These are phyloP conservation scores for Heliamphora pulchella DNA, from an alignment of 179 eudicot species.

Conservation along the genomic window DNA sequence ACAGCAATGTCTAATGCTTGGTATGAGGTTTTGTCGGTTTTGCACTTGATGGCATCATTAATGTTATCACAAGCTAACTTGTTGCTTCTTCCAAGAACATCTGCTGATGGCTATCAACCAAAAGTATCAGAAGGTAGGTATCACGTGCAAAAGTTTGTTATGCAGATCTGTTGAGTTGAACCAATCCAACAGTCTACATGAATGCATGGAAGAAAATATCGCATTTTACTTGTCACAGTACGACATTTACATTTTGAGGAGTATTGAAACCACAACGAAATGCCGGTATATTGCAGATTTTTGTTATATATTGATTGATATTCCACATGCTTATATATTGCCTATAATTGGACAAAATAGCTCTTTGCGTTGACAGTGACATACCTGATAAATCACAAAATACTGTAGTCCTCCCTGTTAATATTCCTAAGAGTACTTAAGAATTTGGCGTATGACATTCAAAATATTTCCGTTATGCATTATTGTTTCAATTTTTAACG, in stretches of 20 bases:
- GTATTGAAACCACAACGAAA: neutral
- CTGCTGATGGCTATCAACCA: conserved; percentile 78
- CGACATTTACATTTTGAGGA: neutral
- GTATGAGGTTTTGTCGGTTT: conserved; percentile 91
- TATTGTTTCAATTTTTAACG: neutral
- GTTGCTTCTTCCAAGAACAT: conserved; percentile 87
- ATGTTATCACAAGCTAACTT: conserved; percentile 82
- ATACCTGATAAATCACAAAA: neutral
- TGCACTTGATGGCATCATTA: conserved; percentile 88
- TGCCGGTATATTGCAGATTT: neutral
- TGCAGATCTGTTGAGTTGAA: conserved; percentile 4
- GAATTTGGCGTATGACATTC: neutral
- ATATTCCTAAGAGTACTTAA: neutral
- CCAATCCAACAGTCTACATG: neutral
- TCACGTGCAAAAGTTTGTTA: neutral
- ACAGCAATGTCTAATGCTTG: conserved; percentile 82
- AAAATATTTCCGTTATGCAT: neutral
- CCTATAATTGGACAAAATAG: neutral
- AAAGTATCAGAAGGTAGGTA: conserved; percentile 91
- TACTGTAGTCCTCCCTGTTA: neutral
- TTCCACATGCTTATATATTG: neutral
- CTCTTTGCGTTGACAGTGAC: neutral
- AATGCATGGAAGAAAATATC: neutral
- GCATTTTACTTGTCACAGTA: neutral
- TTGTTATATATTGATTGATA: neutral